Base-by-base conservation (phyloP, 257 asterid genomes). In the Gynochthodes officinalis region DNA sequence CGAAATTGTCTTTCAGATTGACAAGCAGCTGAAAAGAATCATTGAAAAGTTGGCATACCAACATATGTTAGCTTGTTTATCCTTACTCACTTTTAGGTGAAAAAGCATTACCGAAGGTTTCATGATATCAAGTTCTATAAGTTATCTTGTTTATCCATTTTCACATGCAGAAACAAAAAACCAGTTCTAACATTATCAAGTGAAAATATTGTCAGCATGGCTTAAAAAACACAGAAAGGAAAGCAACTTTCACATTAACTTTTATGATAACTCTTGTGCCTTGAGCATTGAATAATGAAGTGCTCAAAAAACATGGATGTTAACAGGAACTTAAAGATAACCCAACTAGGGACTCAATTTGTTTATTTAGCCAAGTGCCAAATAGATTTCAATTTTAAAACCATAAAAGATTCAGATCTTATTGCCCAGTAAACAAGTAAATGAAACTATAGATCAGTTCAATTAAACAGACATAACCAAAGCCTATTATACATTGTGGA, bases 361-460 rank as follows among this genome's bases (percentile, higher is more conserved):
- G 35, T 59, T 33, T 33, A 40, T 18, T 19, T 7, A 0, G 28
- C 4, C 28, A 23, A 55, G 27, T 5, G 15, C 4, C 10, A 40
- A 23, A 40, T 52, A 65, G 42, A 43, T 28, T 40, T 0, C 10
- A 37, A 64, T 23, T 53, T 18, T 4, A 19, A 11, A 10, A 21
- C n/a, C 54, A 52, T 61, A 28, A 4, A 33, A 27, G 37, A 10
- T 67, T 23, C 70, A 65, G 32, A 58, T 70, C 73, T 21, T 46
- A 46, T 46, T 21, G 13, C 30, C 3, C 15, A 44, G 44, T 58
- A 33, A 13, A 15, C 2, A 30, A 74, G 33, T 58, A 67, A 68
- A 75, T 67, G 39, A 66, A 50, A 18, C 2, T 3, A 46, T n/a
- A n/a, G n/a, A 13, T 4, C 15, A 46, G 4, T 46, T 4, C 18